These are phyloP conservation scores for Golubevia pallescens DNA, from an alignment of 1,284 basidiomycete genomes.

Conservation along the genomic window DNA sequence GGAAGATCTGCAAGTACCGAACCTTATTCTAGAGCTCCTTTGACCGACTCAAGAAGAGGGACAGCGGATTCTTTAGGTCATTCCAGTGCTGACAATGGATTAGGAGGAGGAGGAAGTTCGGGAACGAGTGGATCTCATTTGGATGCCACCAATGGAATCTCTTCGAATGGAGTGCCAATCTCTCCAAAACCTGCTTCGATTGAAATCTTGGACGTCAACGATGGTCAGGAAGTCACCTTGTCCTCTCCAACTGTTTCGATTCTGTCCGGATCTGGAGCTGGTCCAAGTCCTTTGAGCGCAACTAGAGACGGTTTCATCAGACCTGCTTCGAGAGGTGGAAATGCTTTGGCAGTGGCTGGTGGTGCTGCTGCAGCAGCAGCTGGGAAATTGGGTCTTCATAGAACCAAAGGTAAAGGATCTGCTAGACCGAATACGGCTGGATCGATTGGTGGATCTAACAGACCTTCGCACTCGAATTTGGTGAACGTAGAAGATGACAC, in stretches of 20 bases:
- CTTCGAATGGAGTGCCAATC: background rate
- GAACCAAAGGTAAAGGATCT: constrained; percentile 26
- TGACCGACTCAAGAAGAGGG: background rate
- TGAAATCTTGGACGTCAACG: background rate
- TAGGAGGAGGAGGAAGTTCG: constrained; percentile 5
- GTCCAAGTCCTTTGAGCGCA: background rate
- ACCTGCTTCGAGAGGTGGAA: constrained; percentile 24
- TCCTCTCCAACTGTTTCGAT: background rate
- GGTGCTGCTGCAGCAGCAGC: constrained; percentile 44
- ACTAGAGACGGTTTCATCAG: constrained; percentile 14
- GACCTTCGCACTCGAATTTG: constrained; percentile 24
- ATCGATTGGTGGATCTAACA: constrained; percentile 26
- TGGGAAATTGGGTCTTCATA: constrained; percentile 42
- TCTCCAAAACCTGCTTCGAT: constrained; percentile 2
- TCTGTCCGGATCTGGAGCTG: background rate
- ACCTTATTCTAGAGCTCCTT: constrained; percentile 6
- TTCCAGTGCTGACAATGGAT: constrained; percentile 2
- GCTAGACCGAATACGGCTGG: constrained; percentile 41
- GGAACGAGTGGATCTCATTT: too few species aligned
- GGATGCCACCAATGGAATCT: background rate
- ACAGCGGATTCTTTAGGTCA: background rate
- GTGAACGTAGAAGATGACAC: constrained; percentile 27
- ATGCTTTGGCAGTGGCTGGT: constrained; percentile 30
- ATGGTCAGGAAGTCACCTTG: background rate
- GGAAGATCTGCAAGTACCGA: background rate